Evolutionary conservation across 208 protist species (phyloP).

Genomic region (Leishmania amazonensis): DNA sequence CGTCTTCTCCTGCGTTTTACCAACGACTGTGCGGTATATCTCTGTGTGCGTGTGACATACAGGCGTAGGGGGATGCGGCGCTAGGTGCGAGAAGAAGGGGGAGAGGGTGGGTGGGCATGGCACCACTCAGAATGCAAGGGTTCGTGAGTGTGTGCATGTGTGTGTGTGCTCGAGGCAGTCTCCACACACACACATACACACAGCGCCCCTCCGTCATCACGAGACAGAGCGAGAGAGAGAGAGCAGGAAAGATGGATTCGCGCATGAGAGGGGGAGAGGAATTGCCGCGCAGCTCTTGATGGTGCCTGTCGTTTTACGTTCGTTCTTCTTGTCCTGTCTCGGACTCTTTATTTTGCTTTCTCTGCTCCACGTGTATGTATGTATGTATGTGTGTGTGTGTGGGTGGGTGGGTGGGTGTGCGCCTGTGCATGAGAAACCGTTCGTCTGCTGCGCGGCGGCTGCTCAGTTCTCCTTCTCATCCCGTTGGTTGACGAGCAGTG

Average conservation of each 20-base stretch:
- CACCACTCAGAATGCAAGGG: not conserved
- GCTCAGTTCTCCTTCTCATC: not conserved
- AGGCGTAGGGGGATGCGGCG: not conserved
- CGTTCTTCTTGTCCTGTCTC: not conserved
- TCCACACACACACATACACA: not conserved
- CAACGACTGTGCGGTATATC: not conserved
- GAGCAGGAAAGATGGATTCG: not conserved
- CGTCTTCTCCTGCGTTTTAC: not conserved
- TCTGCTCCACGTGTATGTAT: not conserved
- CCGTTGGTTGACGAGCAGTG: not conserved
- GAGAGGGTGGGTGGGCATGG: not conserved
- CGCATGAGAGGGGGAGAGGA: not conserved
- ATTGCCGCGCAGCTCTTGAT: not conserved
- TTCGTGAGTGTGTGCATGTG: not conserved
- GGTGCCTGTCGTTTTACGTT: not conserved
- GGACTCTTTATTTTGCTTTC: too few relatives aligned
- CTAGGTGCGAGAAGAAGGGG: not conserved
- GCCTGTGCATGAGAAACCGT: not conserved
- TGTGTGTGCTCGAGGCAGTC: not conserved
- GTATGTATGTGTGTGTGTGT: not conserved
- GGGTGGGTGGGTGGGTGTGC: too few relatives aligned
- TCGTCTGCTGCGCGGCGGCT: not conserved
- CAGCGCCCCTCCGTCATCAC: not conserved
- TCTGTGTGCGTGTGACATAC: not conserved
- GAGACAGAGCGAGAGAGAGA: not conserved